phyloP scores from a whole-genome alignment of 2,329 filamentous ascomycete species.

The Immersiporthe knoxdaviesiana region DNA sequence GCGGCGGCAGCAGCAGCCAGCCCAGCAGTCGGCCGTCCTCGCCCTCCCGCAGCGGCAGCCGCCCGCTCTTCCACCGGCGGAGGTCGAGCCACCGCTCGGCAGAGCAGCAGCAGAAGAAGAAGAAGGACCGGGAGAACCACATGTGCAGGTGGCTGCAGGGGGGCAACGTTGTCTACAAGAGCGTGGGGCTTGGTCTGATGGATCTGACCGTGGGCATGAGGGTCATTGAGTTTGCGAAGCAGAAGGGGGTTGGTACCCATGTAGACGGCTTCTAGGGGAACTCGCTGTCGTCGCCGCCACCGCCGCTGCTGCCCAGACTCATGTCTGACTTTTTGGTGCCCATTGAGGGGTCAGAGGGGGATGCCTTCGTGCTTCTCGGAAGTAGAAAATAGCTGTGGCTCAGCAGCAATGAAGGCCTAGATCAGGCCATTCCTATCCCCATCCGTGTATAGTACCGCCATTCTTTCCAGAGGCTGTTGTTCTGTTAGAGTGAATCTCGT shows the following conservation, averaged over 20 bases:
- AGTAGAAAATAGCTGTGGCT: neutral
- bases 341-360: neutral
- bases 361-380: neutral
- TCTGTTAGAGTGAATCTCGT: neutral
- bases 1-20: constrained; percentile 21
- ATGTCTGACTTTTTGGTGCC: constrained; percentile 22
- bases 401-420: neutral
- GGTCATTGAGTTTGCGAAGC: constrained; percentile 57
- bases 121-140: constrained; percentile 52
- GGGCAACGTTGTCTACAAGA: constrained; percentile 71
- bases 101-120: constrained; percentile 33
- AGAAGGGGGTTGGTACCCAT: constrained; percentile 57
- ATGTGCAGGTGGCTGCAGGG: constrained; percentile 60
- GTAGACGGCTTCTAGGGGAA: constrained; percentile 54
- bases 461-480: neutral
- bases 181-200: constrained; percentile 68
- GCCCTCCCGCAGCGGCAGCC: constrained; percentile 33
- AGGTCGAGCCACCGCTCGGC: constrained; percentile 37
- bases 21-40: constrained; percentile 19
- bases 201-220: constrained; percentile 65
- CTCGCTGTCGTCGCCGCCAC: neutral
- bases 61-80: constrained; percentile 37
- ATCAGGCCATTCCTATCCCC: neutral
- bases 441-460: neutral
- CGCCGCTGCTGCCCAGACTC: constrained; percentile 12